Conservation (phyloP, 345 rosid genomes). For the Sapria himalayana region DNA sequence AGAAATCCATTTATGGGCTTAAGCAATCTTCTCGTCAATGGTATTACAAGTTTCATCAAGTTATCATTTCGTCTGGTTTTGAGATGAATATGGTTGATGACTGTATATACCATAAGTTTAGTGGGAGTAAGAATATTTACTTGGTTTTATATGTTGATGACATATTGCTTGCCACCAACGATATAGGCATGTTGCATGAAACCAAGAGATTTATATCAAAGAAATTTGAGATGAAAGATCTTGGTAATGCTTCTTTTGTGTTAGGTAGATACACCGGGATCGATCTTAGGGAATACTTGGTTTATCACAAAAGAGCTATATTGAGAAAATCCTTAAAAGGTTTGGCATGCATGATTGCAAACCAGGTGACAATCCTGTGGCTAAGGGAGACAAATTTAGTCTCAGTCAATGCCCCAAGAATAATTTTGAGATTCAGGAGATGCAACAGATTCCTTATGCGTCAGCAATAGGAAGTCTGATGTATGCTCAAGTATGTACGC, state of each 20-base stretch:
- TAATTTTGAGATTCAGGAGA: too few relatives aligned
- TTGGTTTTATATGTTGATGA: constrained; percentile 1
- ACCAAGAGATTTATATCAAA: neutral
- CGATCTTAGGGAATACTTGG: too few relatives aligned
- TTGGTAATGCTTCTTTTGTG: too few relatives aligned
- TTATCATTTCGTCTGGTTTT: constrained; percentile 4
- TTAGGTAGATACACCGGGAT: too few relatives aligned
- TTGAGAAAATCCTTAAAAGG: too few relatives aligned
- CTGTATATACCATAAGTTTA: constrained; percentile 5
- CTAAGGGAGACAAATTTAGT: too few relatives aligned
- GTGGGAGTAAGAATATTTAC: neutral
- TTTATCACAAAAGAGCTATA: too few relatives aligned
- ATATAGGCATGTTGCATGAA: neutral
- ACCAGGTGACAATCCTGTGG: too few relatives aligned
- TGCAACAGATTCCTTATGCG: too few relatives aligned
- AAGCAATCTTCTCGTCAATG: neutral
- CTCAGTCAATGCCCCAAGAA: too few relatives aligned
- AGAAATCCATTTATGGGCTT: constrained; percentile 4
- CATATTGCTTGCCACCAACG: neutral
- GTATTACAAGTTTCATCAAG: constrained; percentile 4
- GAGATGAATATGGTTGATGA: constrained; percentile 2
- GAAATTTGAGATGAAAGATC: neutral
- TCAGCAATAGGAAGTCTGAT: too few relatives aligned
- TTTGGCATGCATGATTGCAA: too few relatives aligned
- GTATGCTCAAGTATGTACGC: constrained; percentile 3